Base-by-base conservation (phyloP, 257 asterid species). In the Plantago major region DNA sequence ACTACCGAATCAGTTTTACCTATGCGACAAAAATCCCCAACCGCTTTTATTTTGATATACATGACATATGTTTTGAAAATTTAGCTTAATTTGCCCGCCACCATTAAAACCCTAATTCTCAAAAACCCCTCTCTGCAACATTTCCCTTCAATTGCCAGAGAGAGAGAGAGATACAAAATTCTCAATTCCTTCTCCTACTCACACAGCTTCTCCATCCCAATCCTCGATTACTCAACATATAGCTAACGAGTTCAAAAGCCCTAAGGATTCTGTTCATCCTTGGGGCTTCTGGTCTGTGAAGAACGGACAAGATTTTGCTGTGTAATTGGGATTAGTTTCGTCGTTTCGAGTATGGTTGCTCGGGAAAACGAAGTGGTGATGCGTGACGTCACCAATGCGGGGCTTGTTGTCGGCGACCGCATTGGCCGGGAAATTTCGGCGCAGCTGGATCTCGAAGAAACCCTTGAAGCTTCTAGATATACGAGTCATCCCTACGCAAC, bases 311-410 rank as follows among this genome's bases (percentile, higher is more conserved):
- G 30, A 28, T 57, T 15, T 51, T n/a, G 4, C 11, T 15, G 2
- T 58, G 51, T 7, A 52, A 60, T 7, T 18, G 38, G 49, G 28
- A 7, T 5, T 22, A n/a, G 17, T 48, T 73, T 65, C 61, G 18
- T 7, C 40, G 7, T 46, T 46, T 19, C 6, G 15, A 48, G 44
- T 71, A 69, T 65, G 79, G 88, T 76, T 75, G 73, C 77, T 55
- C 71, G 87, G 89, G 85, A 85, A 48, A 79, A 74, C 62, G 97
- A 89, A 66, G 73, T 92, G 26, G 92, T 89, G 69, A 76, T 86
- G 84, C 96, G 95, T 57, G 97, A 92, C 71, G 96, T 92, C 73
- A 72, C 82, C 71, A 87, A 86, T 63, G 97, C 99, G n/a, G 95
- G 99, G 9, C 80, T 84, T 62, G 94, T 85, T 37, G 80, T 92